A percentile compares a stretch with the other conserved stretches of the same genome.
These are phyloP conservation scores for Mimosa pudica DNA, from an alignment of 306 rosid genomes.

Conservation along the genomic window DNA sequence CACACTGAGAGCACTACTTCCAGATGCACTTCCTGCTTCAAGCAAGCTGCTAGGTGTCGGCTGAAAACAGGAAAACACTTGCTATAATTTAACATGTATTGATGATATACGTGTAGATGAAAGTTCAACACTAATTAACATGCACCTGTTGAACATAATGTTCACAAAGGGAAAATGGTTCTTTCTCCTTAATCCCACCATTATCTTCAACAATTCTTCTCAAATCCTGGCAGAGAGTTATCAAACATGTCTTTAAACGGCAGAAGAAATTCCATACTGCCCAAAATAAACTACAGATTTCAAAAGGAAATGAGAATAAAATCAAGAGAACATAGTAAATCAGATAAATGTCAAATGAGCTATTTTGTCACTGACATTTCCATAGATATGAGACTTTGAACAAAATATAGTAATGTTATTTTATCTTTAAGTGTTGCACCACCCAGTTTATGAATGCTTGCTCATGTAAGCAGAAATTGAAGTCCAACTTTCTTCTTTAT, in stretches of 20 bases:
- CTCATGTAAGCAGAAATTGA: not conserved
- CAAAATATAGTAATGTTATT: not conserved
- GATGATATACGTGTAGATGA: not conserved
- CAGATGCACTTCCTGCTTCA: conserved; percentile 58
- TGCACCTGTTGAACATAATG: conserved; percentile 66
- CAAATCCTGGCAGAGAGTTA: conserved; percentile 63
- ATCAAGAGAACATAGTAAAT: conserved; percentile 25
- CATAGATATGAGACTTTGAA: not conserved
- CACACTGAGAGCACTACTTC: conserved; percentile 51
- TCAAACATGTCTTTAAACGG: conserved; percentile 10
- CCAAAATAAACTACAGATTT: conserved; percentile 30
- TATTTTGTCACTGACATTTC: conserved; percentile 16
- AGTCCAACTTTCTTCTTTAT: not conserved
- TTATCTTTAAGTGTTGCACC: not conserved
- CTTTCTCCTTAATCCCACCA: conserved; percentile 69
- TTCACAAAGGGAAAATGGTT: conserved; percentile 81
- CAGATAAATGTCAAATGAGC: conserved; percentile 32
- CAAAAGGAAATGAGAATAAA: conserved; percentile 17
- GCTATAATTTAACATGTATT: not conserved
- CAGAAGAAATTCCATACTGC: conserved; percentile 17
- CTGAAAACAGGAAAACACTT: conserved; percentile 48
- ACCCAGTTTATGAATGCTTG: not conserved
- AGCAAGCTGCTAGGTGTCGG: conserved; percentile 63
- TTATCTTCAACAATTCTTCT: conserved; percentile 63
- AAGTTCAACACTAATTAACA: conserved; percentile 19